phyloP scores from a whole-genome alignment of 73 alveolate genomes.

The Blepharisma japonicum region DNA sequence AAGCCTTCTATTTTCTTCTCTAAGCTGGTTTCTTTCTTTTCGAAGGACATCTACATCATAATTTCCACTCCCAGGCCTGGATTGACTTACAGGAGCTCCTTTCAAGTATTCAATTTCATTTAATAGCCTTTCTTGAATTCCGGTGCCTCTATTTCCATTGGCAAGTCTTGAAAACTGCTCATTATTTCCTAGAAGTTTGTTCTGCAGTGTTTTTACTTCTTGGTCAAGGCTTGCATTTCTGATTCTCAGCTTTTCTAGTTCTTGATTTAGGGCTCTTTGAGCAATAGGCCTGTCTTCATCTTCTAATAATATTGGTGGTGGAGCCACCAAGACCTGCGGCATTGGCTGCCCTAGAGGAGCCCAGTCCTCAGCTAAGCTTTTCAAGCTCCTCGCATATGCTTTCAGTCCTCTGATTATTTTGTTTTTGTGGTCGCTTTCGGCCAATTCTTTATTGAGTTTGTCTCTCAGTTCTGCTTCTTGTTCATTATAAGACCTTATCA shows the following conservation, averaged over 20 bases:
- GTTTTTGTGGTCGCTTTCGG: neutral
- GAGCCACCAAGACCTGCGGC: constrained; percentile 92
- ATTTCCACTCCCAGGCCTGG: constrained; percentile 30
- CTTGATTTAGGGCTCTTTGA: neutral
- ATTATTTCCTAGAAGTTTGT: constrained; percentile 22
- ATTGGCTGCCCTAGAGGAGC: constrained; percentile 95
- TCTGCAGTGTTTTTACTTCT: constrained; percentile 48
- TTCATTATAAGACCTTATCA: constrained; percentile 91
- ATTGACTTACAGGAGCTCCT: constrained; percentile 18
- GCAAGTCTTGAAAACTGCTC: neutral
- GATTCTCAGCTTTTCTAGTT: neutral
- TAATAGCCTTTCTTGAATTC: constrained; percentile 34
- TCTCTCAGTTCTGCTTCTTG: constrained; percentile 90
- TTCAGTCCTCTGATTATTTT: constrained; percentile 65
- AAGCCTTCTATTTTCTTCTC: constrained; percentile 83
- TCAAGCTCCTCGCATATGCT: constrained; percentile 86
- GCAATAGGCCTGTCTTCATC: constrained; percentile 67
- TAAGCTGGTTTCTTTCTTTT: constrained; percentile 83
- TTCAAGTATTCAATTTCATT: constrained; percentile 46
- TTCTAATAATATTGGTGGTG: constrained; percentile 86
- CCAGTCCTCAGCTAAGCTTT: constrained; percentile 92
- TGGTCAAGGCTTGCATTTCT: constrained; percentile 62
- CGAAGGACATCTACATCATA: constrained; percentile 56
- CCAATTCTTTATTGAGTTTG: constrained; percentile 71
- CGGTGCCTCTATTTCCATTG: neutral